Conservation (phyloP, 192 early-diverging fungal genomes). For the Allomyces macrogynus region DNA sequence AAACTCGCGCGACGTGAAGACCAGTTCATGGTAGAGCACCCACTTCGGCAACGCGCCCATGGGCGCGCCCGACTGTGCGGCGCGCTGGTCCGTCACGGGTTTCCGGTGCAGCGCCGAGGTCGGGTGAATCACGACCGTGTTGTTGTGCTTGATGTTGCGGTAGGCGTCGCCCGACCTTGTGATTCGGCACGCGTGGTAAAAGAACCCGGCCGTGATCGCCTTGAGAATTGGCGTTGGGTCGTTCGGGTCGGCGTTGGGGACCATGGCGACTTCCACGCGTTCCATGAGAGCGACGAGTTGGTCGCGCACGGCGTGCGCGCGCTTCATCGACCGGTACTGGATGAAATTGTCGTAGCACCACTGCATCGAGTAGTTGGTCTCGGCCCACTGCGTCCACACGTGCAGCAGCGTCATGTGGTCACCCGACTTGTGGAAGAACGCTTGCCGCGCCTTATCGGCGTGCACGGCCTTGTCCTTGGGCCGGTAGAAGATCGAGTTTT, state of each 20-base stretch:
- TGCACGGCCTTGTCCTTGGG: slow-evolving; percentile 82
- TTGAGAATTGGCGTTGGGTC: slow-evolving; percentile 81
- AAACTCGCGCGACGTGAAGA: slow-evolving; percentile 83
- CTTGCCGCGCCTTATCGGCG: slow-evolving; percentile 81
- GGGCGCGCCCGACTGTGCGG: background rate
- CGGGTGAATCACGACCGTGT: slow-evolving; percentile 85
- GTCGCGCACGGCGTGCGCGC: slow-evolving; percentile 79
- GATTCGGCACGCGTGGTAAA: slow-evolving; percentile 76
- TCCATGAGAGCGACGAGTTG: slow-evolving; percentile 85
- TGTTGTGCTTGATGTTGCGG: slow-evolving; percentile 68
- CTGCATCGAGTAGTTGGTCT: slow-evolving; percentile 71
- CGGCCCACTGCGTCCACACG: slow-evolving; percentile 81
- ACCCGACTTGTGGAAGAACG: slow-evolving; percentile 74
- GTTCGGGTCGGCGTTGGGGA: slow-evolving; percentile 60
- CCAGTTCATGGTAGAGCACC: slow-evolving; percentile 81
- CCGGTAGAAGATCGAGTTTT: slow-evolving; percentile 55
- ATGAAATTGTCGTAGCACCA: slow-evolving; percentile 99
- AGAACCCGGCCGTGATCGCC: slow-evolving; percentile 82
- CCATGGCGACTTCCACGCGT: slow-evolving; percentile 64
- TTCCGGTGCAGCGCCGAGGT: slow-evolving; percentile 42
- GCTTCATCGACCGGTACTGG: slow-evolving; percentile 72
- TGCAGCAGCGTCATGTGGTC: slow-evolving; percentile 83
- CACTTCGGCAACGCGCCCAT: slow-evolving; percentile 56
- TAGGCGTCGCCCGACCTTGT: slow-evolving; percentile 79
- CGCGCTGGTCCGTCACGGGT: background rate